Evolutionary conservation across 768 basidiomycete species (phyloP).

Genomic region (Leucosporidium creatinivorum): DNA sequence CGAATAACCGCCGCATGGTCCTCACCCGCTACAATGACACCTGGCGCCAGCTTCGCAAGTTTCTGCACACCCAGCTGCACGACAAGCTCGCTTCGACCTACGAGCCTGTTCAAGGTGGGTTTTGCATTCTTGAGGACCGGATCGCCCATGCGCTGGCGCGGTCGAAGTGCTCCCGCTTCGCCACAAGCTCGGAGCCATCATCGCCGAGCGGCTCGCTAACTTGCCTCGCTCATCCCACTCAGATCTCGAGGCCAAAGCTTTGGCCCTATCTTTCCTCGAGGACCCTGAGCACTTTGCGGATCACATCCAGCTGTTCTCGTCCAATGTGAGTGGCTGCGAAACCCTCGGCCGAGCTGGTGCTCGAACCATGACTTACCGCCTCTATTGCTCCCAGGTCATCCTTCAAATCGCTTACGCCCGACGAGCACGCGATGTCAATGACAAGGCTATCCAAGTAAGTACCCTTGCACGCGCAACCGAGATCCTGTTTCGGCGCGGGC

Average conservation of each 20-base stretch:
- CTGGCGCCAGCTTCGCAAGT: background rate
- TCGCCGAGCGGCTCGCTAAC: too few species aligned
- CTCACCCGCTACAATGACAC: background rate
- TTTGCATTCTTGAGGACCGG: too few species aligned
- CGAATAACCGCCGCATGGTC: background rate
- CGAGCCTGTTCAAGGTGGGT: background rate
- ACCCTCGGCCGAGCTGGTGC: too few species aligned
- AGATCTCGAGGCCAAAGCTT: background rate
- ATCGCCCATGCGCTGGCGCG: too few species aligned
- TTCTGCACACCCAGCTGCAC: background rate
- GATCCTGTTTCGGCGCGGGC: too few species aligned
- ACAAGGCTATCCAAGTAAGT: too few species aligned
- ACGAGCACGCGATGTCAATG: background rate
- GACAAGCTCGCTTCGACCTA: conserved; percentile 6
- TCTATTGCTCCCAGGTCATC: background rate
- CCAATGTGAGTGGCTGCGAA: background rate
- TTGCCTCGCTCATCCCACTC: too few species aligned
- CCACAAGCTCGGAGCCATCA: too few species aligned
- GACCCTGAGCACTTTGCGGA: background rate
- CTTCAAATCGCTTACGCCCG: background rate
- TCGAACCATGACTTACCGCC: background rate
- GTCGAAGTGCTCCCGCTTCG: too few species aligned
- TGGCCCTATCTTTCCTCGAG: background rate
- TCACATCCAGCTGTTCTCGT: conserved; percentile 1
- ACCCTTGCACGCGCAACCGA: too few species aligned